Conservation (phyloP, 768 basidiomycete genomes). For the Lactarius hengduanensis region DNA sequence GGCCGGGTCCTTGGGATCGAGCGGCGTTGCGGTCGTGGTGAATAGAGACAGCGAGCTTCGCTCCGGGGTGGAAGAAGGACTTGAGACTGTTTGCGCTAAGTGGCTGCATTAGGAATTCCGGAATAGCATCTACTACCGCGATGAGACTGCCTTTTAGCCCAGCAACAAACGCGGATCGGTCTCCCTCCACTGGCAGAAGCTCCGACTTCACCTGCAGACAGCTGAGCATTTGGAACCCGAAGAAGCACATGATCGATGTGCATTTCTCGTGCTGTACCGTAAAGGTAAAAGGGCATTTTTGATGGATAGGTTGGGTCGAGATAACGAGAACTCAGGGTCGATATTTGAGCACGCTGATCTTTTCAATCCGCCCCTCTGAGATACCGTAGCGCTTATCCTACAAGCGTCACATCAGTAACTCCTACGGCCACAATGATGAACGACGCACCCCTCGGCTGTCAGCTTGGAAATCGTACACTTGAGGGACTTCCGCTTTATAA, state of each 20-base stretch:
- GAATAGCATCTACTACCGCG: slow-evolving; percentile 21
- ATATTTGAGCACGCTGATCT: slow-evolving; percentile 37
- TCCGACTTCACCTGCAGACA: slow-evolving; percentile 28
- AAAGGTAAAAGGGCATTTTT: slow-evolving; percentile 43
- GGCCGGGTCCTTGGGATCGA: slow-evolving; percentile 19
- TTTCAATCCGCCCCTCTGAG: slow-evolving; percentile 28
- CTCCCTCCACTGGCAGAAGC: slow-evolving; percentile 15
- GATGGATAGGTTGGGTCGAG: slow-evolving; percentile 36
- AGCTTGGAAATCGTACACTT: slow-evolving; percentile 22
- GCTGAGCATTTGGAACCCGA: slow-evolving; percentile 30
- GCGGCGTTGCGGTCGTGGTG: slow-evolving; percentile 21
- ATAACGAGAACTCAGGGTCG: slow-evolving; percentile 34
- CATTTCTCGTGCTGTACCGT: slow-evolving; percentile 34
- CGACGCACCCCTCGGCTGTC: slow-evolving; percentile 18
- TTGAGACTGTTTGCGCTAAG: slow-evolving; percentile 6
- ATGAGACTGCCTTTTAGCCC: slow-evolving; percentile 28
- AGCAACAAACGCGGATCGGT: slow-evolving; percentile 5
- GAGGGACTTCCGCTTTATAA: slow-evolving; percentile 16
- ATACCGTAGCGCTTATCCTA: slow-evolving; percentile 17
- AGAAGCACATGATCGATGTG: slow-evolving; percentile 40
- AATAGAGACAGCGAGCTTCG: slow-evolving; percentile 21
- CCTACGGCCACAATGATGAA: background rate
- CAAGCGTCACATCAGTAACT: background rate
- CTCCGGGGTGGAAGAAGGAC: slow-evolving; percentile 23
- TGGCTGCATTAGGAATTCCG: slow-evolving; percentile 31